A percentile compares a stretch with the other conserved stretches of the same genome.
Conservation (phyloP, 352 stramenopile species). For the Pythium aristosporum region DNA sequence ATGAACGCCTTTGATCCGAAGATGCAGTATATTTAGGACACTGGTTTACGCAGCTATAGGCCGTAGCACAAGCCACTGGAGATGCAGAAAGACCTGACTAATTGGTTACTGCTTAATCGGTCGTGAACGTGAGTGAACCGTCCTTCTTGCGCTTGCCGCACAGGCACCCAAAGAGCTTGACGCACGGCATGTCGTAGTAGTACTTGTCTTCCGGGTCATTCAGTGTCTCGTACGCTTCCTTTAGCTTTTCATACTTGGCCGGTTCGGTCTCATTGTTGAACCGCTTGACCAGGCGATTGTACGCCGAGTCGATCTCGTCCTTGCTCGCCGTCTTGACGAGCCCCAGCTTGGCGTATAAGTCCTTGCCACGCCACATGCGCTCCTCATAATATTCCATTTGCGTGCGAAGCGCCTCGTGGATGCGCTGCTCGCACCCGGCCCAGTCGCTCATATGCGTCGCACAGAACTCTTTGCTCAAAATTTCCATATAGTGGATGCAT, state of each 20-base stretch:
- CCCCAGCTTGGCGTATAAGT: constrained; percentile 79
- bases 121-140: constrained; percentile 72
- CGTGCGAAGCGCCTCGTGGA: constrained; percentile 57
- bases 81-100: not conserved
- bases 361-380: constrained; percentile 76
- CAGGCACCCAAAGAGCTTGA: constrained; percentile 77
- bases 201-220: constrained; percentile 84
- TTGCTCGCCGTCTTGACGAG: constrained; percentile 64
- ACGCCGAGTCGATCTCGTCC: constrained; percentile 77
- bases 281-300: constrained; percentile 79
- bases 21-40: not conserved
- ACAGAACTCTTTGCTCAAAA: constrained; percentile 63
- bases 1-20: not conserved
- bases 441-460: constrained; percentile 75
- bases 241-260: constrained; percentile 82
- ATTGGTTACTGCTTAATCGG: constrained; percentile 35
- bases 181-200: constrained; percentile 80
- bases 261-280: constrained; percentile 87
- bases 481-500: constrained; percentile 76
- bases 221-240: constrained; percentile 71
- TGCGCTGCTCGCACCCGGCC: constrained; percentile 44
- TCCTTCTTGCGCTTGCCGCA: constrained; percentile 83
- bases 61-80: not conserved
- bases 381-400: constrained; percentile 74
- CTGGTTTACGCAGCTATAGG: not conserved